These are phyloP conservation scores for Theobroma cacao DNA, from an alignment of 345 rosid species.

Conservation along the genomic window DNA sequence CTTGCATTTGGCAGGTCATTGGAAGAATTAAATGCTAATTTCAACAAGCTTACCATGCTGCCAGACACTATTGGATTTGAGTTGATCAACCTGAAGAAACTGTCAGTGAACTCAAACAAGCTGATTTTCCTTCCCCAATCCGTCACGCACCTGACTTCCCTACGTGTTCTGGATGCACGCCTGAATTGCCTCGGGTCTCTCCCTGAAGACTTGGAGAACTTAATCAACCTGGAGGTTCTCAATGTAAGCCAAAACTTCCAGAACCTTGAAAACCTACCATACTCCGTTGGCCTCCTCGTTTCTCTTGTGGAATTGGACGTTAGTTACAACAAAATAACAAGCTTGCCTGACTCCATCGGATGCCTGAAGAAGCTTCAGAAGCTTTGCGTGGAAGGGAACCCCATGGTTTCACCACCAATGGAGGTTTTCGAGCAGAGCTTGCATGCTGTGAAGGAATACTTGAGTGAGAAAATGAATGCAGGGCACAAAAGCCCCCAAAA, in stretches of 20 bases:
- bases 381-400: slow-evolving; percentile 79
- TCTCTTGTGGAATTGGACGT: slow-evolving; percentile 75
- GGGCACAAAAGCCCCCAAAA: slow-evolving; percentile 29
- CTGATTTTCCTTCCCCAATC: slow-evolving; percentile 63
- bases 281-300: slow-evolving; percentile 64
- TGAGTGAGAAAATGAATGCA: slow-evolving; percentile 59
- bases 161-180: slow-evolving; percentile 61
- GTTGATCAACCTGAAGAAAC: slow-evolving; percentile 61
- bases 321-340: slow-evolving; percentile 69
- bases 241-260: slow-evolving; percentile 90
- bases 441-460: slow-evolving; percentile 57
- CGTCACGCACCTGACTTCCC: slow-evolving; percentile 58
- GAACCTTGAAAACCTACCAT: slow-evolving; percentile 51
- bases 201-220: slow-evolving; percentile 74
- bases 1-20: slow-evolving; percentile 41
- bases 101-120: slow-evolving; percentile 76
- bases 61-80: slow-evolving; percentile 77
- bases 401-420: slow-evolving; percentile 63
- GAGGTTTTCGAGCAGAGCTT: slow-evolving; percentile 69
- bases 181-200: slow-evolving; percentile 74
- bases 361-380: slow-evolving; percentile 67
- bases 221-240: slow-evolving; percentile 64
- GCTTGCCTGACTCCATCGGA: slow-evolving; percentile 71
- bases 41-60: slow-evolving; percentile 70
- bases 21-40: slow-evolving; percentile 84